Conservation (phyloP, 495 filamentous ascomycete genomes). For the Collariella sp. region DNA sequence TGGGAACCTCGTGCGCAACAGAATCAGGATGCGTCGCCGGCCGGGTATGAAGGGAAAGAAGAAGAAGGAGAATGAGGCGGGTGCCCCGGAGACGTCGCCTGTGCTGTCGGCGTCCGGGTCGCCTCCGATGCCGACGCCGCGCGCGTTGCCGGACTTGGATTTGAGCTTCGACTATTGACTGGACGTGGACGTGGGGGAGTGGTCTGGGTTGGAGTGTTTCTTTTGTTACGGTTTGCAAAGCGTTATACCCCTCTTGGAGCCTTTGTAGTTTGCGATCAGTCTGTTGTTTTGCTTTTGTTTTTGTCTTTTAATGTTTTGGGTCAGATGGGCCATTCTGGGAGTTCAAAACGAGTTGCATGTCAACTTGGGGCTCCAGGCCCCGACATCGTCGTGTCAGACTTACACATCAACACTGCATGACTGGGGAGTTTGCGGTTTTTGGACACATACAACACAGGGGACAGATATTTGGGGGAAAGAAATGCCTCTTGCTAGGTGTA, state of each 20-base stretch:
- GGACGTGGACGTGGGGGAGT: too few relatives aligned
- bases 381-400: background rate
- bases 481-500: too few relatives aligned
- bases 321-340: constrained; percentile 1
- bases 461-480: too few relatives aligned
- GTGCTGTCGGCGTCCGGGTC: constrained; percentile 16
- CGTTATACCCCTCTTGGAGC: background rate
- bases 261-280: background rate
- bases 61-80: constrained; percentile 11
- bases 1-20: constrained; percentile 34
- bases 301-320: background rate
- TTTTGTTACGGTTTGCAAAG: background rate
- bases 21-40: constrained; percentile 38
- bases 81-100: constrained; percentile 10
- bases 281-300: background rate
- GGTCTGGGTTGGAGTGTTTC: too few relatives aligned
- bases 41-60: constrained; percentile 12
- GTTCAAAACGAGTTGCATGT: background rate
- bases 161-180: background rate
- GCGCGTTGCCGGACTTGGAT: background rate
- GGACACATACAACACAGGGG: background rate
- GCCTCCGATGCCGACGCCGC: background rate
- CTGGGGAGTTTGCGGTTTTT: background rate
- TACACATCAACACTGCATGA: background rate
- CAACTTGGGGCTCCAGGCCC: background rate